Conservation (phyloP, 495 filamentous ascomycete genomes). For the Monascus purpureus region DNA sequence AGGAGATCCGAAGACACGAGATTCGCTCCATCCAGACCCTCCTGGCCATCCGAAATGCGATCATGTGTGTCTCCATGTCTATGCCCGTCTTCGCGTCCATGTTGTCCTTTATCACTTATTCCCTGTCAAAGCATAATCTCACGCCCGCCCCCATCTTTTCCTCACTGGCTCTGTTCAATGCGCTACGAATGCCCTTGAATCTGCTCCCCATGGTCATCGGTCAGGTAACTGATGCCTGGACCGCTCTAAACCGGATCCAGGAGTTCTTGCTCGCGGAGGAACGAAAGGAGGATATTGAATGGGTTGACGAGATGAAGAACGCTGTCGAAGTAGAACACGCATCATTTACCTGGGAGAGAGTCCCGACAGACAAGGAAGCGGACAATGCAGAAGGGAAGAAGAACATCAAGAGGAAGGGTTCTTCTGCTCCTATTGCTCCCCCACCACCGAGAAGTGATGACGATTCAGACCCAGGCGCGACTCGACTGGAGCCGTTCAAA, state of each 20-base stretch:
- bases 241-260: constrained; percentile 69
- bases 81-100: constrained; percentile 88
- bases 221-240: constrained; percentile 77
- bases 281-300: constrained; percentile 54
- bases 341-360: constrained; percentile 87
- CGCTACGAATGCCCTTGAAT: constrained; percentile 77
- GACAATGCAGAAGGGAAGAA: constrained; percentile 23
- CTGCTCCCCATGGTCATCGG: constrained; percentile 78
- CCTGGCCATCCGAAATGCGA: constrained; percentile 67
- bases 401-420: constrained; percentile 6
- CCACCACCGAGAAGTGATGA: constrained; percentile 16
- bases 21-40: constrained; percentile 67
- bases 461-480: constrained; percentile 29
- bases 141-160: constrained; percentile 75
- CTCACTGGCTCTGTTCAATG: constrained; percentile 85
- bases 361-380: constrained; percentile 49
- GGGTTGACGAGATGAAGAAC: constrained; percentile 44
- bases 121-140: constrained; percentile 56
- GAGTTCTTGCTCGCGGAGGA: constrained; percentile 82
- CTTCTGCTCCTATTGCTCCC: constrained; percentile 4
- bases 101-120: constrained; percentile 88
- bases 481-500: constrained; percentile 64
- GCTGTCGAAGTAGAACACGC: constrained; percentile 63
- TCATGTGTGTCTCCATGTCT: constrained; percentile 64
- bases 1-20: constrained; percentile 56